Evolutionary conservation across 1,284 basidiomycete genomes (phyloP), one percentile per base, ranked within the genome.

Genomic region (Pascua guehoae): DNA sequence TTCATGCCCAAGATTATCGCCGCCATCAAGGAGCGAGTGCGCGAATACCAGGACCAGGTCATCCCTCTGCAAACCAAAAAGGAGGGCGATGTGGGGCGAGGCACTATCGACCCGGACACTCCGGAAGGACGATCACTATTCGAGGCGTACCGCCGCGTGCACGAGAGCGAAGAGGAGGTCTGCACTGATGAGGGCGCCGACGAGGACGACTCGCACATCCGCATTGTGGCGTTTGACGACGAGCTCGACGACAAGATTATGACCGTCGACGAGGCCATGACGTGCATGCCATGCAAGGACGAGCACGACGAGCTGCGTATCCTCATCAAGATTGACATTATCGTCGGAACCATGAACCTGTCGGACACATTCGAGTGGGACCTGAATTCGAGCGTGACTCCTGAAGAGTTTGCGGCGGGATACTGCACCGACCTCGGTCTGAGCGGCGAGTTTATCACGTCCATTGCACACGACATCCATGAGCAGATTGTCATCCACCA

Each of bases 341-440:
- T 93, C 51, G 88, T 94, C 53, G 94, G 93, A 38, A 86, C 87
- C 16, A 86, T 94, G 79, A 94, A 96, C 74, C 83, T 99, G 36
- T 88, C 93, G 53, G 96, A 99, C 78, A 90, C 94, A 70, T 96
- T 99, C 71, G 96, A 99, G 74, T 99, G 96, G 96, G 95, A 98
- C 75, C 79, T 98, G 47, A 87, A 88, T 68, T 80, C 83, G 40
- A 80, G 82, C 49, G 86, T 89, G 1, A 88, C 88, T 1, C 92
- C 95, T 0, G 96, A 99, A 76, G 86, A 88, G 51, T 98, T 98
- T 76, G 92, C 95, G 9, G 88, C 89, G 63, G 81, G 87, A 0
- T 97, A 96, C 74, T 82, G 87, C 3, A 84, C 84, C 24, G 96
- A 99, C 68, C 80, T 99, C 15, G 96, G 96, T 1, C 79, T 98